Evolutionary conservation across 140 eudicot genomes (phyloP).

Genomic region (Cichorium intybus): DNA sequence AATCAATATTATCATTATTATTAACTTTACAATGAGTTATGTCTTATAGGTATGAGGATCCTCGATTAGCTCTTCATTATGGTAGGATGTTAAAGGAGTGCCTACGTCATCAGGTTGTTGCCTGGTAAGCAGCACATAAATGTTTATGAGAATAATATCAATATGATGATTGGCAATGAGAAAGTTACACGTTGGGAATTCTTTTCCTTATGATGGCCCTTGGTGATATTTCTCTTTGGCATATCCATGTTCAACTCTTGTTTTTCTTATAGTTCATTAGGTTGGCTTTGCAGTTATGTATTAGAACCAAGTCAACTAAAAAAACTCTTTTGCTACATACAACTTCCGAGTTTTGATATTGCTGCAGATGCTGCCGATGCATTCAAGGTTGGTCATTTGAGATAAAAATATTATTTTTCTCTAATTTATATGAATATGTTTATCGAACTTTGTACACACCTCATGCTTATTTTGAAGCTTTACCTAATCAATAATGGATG

Average conservation of each 20-base stretch:
- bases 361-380: slow-evolving; percentile 77
- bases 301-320: slow-evolving; percentile 51
- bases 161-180: background rate
- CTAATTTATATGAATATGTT: no score
- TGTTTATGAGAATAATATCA: no score
- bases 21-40: background rate
- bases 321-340: slow-evolving; percentile 68
- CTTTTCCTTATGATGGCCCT: background rate
- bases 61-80: slow-evolving; percentile 59
- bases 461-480: background rate
- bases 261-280: background rate
- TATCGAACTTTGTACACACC: background rate
- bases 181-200: no score
- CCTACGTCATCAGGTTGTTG: slow-evolving; percentile 74
- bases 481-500: background rate
- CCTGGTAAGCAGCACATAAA: slow-evolving; percentile 39
- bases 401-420: background rate
- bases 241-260: no score
- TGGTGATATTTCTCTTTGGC: background rate
- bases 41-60: slow-evolving; percentile 56
- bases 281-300: slow-evolving; percentile 42
- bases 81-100: slow-evolving; percentile 87
- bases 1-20: background rate
- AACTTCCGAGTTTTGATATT: slow-evolving; percentile 77
- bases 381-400: slow-evolving; percentile 52